Evolutionary conservation across 1,284 basidiomycete genomes (phyloP).

Genomic region (Athelia sp.): DNA sequence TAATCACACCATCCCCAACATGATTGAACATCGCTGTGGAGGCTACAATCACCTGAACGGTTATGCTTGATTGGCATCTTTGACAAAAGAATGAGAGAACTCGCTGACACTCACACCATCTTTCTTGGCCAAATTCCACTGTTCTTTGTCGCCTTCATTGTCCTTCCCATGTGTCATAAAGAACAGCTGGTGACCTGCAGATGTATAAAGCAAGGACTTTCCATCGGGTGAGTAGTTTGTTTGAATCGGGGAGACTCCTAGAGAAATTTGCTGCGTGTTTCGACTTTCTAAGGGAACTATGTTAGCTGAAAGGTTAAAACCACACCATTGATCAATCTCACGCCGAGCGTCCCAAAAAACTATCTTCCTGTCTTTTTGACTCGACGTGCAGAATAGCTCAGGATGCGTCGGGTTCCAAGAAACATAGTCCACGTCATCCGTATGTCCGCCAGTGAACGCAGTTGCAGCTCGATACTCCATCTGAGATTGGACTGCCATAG

Average conservation of each 20-base stretch:
- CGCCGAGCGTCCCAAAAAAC: conserved; percentile 83
- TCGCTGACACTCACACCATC: conserved; percentile 32
- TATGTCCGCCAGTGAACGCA: conserved; percentile 61
- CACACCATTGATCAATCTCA: conserved; percentile 29
- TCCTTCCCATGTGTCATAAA: conserved; percentile 52
- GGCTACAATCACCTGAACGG: conserved; percentile 33
- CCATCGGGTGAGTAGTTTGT: conserved; percentile 71
- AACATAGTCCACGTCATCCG: conserved; percentile 69
- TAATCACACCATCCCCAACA: conserved; percentile 60
- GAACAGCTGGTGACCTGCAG: conserved; percentile 50
- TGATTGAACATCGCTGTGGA: conserved; percentile 70
- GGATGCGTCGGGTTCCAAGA: conserved; percentile 81
- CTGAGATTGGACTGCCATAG: conserved; percentile 29
- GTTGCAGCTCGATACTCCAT: conserved; percentile 63
- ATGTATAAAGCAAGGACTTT: conserved; percentile 56
- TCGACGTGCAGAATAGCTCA: conserved; percentile 73
- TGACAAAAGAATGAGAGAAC: neutral
- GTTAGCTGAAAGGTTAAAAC: conserved; percentile 6
- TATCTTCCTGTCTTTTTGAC: conserved; percentile 64
- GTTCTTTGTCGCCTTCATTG: conserved; percentile 51
- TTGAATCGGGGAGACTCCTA: conserved; percentile 55
- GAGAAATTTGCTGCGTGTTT: conserved; percentile 48
- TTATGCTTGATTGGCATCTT: neutral
- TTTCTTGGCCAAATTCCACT: conserved; percentile 51
- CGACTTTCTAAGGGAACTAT: conserved; percentile 51